Evolutionary conservation across 495 filamentous ascomycete genomes (phyloP).

Genomic region (Lophiostoma macrostomum): DNA sequence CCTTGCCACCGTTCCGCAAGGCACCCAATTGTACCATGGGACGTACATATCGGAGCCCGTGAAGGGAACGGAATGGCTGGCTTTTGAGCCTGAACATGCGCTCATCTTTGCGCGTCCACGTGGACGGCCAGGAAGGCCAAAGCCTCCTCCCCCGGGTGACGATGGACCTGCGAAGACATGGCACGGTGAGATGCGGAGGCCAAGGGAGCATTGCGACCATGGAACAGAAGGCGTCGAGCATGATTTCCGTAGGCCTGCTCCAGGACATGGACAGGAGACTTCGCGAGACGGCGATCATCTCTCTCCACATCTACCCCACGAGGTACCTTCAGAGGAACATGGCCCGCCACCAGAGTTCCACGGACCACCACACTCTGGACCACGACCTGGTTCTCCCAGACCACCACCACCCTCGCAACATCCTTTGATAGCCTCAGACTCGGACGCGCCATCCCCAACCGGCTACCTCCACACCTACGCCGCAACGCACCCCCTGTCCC

Average conservation of each 20-base stretch:
- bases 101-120: slow-evolving; percentile 50
- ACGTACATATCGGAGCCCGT: slow-evolving; percentile 42
- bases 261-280: too few relatives aligned
- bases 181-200: too few relatives aligned
- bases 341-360: too few relatives aligned
- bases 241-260: too few relatives aligned
- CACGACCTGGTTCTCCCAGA: slow-evolving; percentile 1
- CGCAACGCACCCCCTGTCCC: slow-evolving; percentile 48
- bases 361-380: too few relatives aligned
- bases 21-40: slow-evolving; percentile 64
- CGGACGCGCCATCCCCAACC: background rate
- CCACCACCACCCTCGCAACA: slow-evolving; percentile 10
- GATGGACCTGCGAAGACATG: background rate
- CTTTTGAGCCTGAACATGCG: slow-evolving; percentile 68
- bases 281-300: too few relatives aligned
- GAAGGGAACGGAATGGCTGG: slow-evolving; percentile 61
- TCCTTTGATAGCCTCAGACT: background rate
- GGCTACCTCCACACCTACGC: slow-evolving; percentile 58
- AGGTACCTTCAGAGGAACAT: too few relatives aligned
- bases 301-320: too few relatives aligned
- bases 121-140: slow-evolving; percentile 2
- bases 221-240: too few relatives aligned
- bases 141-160: too few relatives aligned
- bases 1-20: slow-evolving; percentile 54
- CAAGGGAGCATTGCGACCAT: too few relatives aligned